A percentile compares a stretch with the other conserved stretches of the same genome.
Conservation (phyloP, 305 asterid genomes). For the Fraxinus baroniana region DNA sequence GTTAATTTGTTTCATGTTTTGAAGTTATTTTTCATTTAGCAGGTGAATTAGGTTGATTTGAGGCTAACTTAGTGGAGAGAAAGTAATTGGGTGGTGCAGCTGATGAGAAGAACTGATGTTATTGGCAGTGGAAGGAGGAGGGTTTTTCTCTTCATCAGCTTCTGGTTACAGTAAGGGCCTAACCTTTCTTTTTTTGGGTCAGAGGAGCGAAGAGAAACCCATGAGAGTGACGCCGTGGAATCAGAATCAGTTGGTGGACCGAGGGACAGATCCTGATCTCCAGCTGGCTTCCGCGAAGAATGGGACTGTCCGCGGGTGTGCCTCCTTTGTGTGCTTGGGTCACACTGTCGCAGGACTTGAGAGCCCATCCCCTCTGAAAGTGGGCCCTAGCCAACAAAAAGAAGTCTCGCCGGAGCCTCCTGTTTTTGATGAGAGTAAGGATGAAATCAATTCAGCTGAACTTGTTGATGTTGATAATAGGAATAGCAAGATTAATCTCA, state of each 20-base stretch:
- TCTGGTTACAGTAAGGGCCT: slow-evolving; percentile 92
- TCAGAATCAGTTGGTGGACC: slow-evolving; percentile 95
- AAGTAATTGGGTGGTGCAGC: slow-evolving; percentile 40
- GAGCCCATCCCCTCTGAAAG: slow-evolving; percentile 63
- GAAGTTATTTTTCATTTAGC: slow-evolving; percentile 12
- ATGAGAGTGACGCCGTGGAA: slow-evolving; percentile 97
- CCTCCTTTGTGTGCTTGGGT: slow-evolving; percentile 79
- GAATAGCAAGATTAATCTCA: no score
- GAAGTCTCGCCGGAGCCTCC: slow-evolving; percentile 49
- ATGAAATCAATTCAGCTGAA: no score
- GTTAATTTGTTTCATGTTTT: neutral
- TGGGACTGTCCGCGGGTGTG: slow-evolving; percentile 75
- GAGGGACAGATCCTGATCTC: slow-evolving; percentile 69
- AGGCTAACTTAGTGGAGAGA: slow-evolving; percentile 27
- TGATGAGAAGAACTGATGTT: slow-evolving; percentile 94
- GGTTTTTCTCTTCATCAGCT: slow-evolving; percentile 68
- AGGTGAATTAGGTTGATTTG: slow-evolving; percentile 35
- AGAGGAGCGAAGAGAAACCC: slow-evolving; percentile 81
- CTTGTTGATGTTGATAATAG: no score
- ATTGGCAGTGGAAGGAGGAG: slow-evolving; percentile 60
- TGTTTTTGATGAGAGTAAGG: no score
- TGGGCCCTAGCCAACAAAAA: slow-evolving; percentile 57
- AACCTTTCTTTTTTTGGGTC: slow-evolving; percentile 83
- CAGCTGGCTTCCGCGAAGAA: slow-evolving; percentile 93
- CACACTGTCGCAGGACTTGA: slow-evolving; percentile 64